Conservation (phyloP, 2,329 filamentous ascomycete genomes). For the Colletotrichum echinochloae region DNA sequence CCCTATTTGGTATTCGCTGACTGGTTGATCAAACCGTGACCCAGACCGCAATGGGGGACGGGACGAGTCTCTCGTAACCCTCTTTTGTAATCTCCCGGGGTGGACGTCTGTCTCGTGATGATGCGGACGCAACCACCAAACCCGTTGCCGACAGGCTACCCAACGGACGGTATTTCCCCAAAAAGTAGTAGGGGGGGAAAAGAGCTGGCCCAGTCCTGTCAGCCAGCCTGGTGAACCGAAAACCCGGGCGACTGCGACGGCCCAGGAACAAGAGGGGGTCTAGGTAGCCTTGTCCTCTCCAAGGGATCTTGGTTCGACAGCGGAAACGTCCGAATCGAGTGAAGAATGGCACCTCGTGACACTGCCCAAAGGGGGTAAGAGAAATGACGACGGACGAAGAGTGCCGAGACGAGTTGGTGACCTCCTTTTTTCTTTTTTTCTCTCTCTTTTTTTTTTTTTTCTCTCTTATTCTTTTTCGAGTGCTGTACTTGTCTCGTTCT, state of each 20-base stretch:
- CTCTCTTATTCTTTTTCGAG: too few relatives aligned
- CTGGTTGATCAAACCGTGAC: constrained; percentile 1
- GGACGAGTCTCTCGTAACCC: neutral
- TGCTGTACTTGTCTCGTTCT: neutral
- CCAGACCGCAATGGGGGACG: neutral
- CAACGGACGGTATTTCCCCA: neutral
- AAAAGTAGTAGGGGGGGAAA: constrained; percentile 20
- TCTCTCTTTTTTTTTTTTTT: too few relatives aligned
- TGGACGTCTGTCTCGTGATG: constrained; percentile 27
- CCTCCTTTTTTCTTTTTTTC: too few relatives aligned
- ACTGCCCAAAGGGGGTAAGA: constrained; percentile 23
- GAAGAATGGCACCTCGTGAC: constrained; percentile 37
- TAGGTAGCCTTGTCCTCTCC: constrained; percentile 3
- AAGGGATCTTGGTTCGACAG: constrained; percentile 12
- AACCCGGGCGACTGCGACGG: neutral
- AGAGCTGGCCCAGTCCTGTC: constrained; percentile 11
- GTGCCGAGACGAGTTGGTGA: constrained; percentile 5
- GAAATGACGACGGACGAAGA: constrained; percentile 11
- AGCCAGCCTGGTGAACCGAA: constrained; percentile 3
- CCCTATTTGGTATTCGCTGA: neutral
- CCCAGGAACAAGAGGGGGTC: constrained; percentile 17
- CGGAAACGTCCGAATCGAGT: constrained; percentile 25
- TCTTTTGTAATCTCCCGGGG: constrained; percentile 14
- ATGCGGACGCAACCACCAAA: constrained; percentile 11
- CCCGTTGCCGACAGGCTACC: neutral